phyloP scores from a whole-genome alignment of 257 asterid species.

The Verbascum thapsus region DNA sequence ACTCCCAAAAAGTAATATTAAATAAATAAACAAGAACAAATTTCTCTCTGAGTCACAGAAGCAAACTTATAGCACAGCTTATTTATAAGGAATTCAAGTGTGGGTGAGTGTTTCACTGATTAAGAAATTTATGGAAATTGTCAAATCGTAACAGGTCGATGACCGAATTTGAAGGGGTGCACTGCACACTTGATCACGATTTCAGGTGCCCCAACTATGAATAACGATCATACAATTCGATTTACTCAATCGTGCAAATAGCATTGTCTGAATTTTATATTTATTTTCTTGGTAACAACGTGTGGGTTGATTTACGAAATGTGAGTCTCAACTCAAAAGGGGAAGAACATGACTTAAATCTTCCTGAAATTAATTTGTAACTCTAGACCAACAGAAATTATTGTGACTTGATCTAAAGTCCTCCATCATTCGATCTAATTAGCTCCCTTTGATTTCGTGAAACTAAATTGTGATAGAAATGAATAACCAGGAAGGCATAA shows the following conservation, averaged over 20 bases:
- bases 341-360: neutral
- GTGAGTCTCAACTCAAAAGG: neutral
- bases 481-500: too few relatives aligned
- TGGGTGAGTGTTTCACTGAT: neutral
- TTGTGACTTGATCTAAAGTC: neutral
- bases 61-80: conserved; percentile 7
- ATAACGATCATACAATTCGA: neutral
- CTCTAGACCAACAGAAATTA: neutral
- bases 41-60: neutral
- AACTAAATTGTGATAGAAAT: too few relatives aligned
- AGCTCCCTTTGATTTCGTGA: neutral
- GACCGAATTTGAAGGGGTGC: neutral
- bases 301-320: neutral
- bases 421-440: neutral
- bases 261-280: neutral
- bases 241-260: neutral
- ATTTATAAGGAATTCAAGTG: neutral
- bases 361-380: neutral
- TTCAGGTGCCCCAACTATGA: neutral
- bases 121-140: conserved; percentile 11
- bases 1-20: neutral
- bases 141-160: conserved; percentile 9
- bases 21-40: neutral
- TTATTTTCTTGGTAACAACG: neutral
- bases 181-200: conserved; percentile 2